These are phyloP conservation scores for Xylariales sp. DNA, from an alignment of 2,329 filamentous ascomycete genomes.

Conservation along the genomic window DNA sequence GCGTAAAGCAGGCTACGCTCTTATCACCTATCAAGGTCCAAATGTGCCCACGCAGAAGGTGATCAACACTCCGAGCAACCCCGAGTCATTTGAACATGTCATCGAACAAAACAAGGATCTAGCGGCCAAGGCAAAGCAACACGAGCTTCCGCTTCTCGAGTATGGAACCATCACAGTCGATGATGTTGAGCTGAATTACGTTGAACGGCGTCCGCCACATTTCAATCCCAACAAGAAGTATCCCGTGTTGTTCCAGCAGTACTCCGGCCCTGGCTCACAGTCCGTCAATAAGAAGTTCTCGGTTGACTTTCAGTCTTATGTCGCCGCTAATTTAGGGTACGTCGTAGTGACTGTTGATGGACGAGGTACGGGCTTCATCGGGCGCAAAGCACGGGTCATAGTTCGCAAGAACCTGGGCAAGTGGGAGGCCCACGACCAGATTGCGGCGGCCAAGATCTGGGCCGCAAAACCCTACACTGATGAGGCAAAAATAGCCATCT, in stretches of 20 bases:
- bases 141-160: conserved; percentile 84
- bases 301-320: conserved; percentile 90
- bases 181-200: conserved; percentile 74
- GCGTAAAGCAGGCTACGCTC: conserved; percentile 79
- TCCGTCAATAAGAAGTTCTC: conserved; percentile 81
- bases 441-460: conserved; percentile 88
- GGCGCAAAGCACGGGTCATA: conserved; percentile 83
- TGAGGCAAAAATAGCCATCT: conserved; percentile 84
- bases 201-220: conserved; percentile 90
- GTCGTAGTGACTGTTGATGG: conserved; percentile 95
- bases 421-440: conserved; percentile 90
- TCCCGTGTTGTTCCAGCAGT: conserved; percentile 93
- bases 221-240: conserved; percentile 88
- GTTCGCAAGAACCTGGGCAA: conserved; percentile 86
- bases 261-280: conserved; percentile 95
- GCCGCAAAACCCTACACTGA: conserved; percentile 86
- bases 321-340: conserved; percentile 88
- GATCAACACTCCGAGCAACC: conserved; percentile 80
- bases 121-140: conserved; percentile 74
- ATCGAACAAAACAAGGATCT: conserved; percentile 84
- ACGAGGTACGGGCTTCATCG: conserved; percentile 90
- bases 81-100: conserved; percentile 71
- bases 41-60: conserved; percentile 92
- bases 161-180: conserved; percentile 90
- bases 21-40: conserved; percentile 88